Conservation (phyloP, 257 asterid genomes). For the Cordia subcordata region DNA sequence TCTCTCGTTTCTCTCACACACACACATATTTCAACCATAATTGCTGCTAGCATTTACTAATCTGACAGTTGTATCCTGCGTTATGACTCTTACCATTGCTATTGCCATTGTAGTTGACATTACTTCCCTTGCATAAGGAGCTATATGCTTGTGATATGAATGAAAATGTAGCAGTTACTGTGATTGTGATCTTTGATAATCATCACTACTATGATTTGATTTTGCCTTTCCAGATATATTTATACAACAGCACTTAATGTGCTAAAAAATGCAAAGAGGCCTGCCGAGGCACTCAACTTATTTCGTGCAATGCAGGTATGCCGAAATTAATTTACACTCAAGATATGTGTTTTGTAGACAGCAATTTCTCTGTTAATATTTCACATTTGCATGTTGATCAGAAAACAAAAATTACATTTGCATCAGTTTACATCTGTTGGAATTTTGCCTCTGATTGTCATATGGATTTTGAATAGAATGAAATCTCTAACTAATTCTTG, state of each 20-base stretch:
- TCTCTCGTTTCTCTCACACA: too few relatives aligned
- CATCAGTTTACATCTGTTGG: too few relatives aligned
- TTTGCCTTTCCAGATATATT: slow-evolving; percentile 41
- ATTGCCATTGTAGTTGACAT: not conserved
- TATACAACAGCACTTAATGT: slow-evolving; percentile 87
- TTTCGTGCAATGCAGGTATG: slow-evolving; percentile 77
- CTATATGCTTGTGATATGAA: not conserved
- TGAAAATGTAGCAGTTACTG: not conserved
- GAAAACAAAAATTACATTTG: too few relatives aligned
- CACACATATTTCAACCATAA: not conserved
- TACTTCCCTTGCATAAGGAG: not conserved
- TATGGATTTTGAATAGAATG: not conserved
- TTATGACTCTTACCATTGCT: too few relatives aligned
- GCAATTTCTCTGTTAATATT: not conserved
- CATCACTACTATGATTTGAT: not conserved
- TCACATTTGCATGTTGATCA: slow-evolving; percentile 1
- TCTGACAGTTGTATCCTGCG: too few relatives aligned
- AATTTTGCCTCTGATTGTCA: too few relatives aligned
- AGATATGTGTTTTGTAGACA: not conserved
- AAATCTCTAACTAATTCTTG: slow-evolving; percentile 8
- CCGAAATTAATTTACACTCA: not conserved
- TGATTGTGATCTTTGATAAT: not conserved
- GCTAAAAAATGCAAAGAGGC: slow-evolving; percentile 86
- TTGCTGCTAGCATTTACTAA: not conserved
- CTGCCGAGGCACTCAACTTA: slow-evolving; percentile 90